phyloP scores from a whole-genome alignment of 2,329 filamentous ascomycete genomes.

The Diplodia sapinea region DNA sequence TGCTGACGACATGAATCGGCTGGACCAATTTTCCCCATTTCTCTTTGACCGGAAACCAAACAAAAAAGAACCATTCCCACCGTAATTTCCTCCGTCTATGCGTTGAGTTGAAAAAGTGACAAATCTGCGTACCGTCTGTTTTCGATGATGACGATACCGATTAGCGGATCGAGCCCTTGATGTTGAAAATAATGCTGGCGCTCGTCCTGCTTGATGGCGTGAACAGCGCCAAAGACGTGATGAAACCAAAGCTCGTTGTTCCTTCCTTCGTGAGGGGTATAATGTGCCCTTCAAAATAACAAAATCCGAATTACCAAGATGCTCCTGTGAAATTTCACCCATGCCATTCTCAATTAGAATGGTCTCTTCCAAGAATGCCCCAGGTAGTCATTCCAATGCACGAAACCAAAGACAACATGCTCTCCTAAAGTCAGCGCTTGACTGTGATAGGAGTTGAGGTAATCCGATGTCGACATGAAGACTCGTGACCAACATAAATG shows the following conservation, averaged over 20 bases:
- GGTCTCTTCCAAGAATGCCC: slow-evolving; percentile 3
- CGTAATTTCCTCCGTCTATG: slow-evolving; percentile 23
- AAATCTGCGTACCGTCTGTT: slow-evolving; percentile 26
- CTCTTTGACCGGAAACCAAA: not conserved
- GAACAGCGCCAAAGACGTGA: not conserved
- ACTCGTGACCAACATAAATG: slow-evolving; percentile 19
- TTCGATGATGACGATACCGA: slow-evolving; percentile 25
- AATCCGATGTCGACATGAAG: slow-evolving; percentile 1
- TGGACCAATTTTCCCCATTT: not conserved
- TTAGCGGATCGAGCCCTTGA: slow-evolving; percentile 4
- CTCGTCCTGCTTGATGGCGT: slow-evolving; percentile 11
- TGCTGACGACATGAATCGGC: slow-evolving; percentile 1
- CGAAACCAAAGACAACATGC: slow-evolving; percentile 11
- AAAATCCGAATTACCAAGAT: slow-evolving; percentile 13
- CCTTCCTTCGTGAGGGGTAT: slow-evolving; percentile 19
- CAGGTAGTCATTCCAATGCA: slow-evolving; percentile 15
- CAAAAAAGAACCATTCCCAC: not conserved
- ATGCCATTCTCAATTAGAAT: not conserved
- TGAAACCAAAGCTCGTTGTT: not conserved
- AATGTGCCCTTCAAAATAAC: slow-evolving; percentile 14
- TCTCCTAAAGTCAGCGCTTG: slow-evolving; percentile 23
- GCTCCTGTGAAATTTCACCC: not conserved
- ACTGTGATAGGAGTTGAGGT: slow-evolving; percentile 18
- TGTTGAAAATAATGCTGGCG: slow-evolving; percentile 13
- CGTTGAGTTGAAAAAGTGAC: slow-evolving; percentile 10